phyloP scores from a whole-genome alignment of 2,329 filamentous ascomycete genomes.

The Arthrobotrys iridis region DNA sequence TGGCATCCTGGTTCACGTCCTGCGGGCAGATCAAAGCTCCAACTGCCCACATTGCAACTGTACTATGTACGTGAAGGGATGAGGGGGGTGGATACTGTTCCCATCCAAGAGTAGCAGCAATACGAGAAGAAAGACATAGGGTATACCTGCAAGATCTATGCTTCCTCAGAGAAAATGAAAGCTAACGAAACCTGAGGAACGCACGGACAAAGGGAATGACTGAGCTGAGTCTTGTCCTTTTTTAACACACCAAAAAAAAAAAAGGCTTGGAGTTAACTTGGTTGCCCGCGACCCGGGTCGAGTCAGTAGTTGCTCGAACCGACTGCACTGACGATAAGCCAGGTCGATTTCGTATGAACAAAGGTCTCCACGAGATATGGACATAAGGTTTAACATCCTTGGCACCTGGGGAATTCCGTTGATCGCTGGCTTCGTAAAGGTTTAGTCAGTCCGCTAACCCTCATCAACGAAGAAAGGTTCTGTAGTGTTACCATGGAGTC shows the following conservation, averaged over 20 bases:
- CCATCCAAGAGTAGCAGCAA: not conserved
- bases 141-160: not conserved
- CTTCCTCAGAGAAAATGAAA: not conserved
- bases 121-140: conserved; percentile 11
- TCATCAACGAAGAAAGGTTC: not conserved
- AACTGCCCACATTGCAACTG: conserved; percentile 12
- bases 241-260: too few relatives aligned
- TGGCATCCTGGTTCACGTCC: conserved; percentile 35
- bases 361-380: conserved; percentile 3
- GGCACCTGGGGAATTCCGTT: conserved; percentile 38
- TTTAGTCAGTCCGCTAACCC: conserved; percentile 30
- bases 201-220: conserved; percentile 32
- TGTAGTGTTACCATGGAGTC: conserved; percentile 46
- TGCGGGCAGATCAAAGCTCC: conserved; percentile 27
- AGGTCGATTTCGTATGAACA: conserved; percentile 36
- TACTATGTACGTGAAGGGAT: conserved; percentile 6
- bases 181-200: conserved; percentile 4
- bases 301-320: conserved; percentile 33
- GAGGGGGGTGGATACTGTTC: not conserved
- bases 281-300: conserved; percentile 18
- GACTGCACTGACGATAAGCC: not conserved
- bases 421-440: conserved; percentile 42
- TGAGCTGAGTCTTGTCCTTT: conserved; percentile 23
- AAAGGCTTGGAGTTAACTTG: not conserved
- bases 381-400: conserved; percentile 24